Evolutionary conservation across 2,329 filamentous ascomycete species (phyloP).

Genomic region (Cytospora piceicola): DNA sequence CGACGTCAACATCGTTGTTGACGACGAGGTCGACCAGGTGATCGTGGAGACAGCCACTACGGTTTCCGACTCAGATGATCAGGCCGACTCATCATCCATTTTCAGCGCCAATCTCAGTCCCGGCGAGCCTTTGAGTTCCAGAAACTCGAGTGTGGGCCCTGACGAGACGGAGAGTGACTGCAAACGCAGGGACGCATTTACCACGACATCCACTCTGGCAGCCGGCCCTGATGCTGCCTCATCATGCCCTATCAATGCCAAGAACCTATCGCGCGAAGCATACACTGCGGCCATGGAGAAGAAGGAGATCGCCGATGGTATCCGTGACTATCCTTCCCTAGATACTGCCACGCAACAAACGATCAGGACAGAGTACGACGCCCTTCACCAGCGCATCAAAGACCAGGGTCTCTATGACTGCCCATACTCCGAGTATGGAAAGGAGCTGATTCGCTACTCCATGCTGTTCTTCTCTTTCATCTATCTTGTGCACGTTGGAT

Average conservation of each 20-base stretch:
- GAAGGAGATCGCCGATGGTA: conserved; percentile 33
- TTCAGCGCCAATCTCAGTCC: conserved; percentile 17
- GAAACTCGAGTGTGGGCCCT: conserved; percentile 18
- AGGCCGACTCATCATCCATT: conserved; percentile 14
- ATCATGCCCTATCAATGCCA: conserved; percentile 12
- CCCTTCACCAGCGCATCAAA: conserved; percentile 57
- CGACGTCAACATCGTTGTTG: neutral
- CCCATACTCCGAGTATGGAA: conserved; percentile 60
- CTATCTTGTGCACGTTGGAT: conserved; percentile 49
- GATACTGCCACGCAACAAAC: conserved; percentile 57
- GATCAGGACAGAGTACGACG: conserved; percentile 60
- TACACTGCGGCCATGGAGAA: conserved; percentile 30
- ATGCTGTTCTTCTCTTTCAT: conserved; percentile 55
- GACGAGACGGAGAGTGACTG: neutral
- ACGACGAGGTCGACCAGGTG: conserved; percentile 9
- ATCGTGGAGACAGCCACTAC: conserved; percentile 5
- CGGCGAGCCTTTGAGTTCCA: conserved; percentile 26
- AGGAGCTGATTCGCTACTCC: conserved; percentile 60
- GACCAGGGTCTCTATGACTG: conserved; percentile 63
- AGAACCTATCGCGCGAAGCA: conserved; percentile 28
- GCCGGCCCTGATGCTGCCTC: conserved; percentile 1
- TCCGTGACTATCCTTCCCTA: conserved; percentile 54
- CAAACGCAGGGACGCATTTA: conserved; percentile 4
- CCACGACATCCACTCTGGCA: conserved; percentile 1
- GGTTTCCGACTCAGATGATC: conserved; percentile 13